Evolutionary conservation across 768 basidiomycete genomes (phyloP).

Genomic region (Sarcodon sp.): DNA sequence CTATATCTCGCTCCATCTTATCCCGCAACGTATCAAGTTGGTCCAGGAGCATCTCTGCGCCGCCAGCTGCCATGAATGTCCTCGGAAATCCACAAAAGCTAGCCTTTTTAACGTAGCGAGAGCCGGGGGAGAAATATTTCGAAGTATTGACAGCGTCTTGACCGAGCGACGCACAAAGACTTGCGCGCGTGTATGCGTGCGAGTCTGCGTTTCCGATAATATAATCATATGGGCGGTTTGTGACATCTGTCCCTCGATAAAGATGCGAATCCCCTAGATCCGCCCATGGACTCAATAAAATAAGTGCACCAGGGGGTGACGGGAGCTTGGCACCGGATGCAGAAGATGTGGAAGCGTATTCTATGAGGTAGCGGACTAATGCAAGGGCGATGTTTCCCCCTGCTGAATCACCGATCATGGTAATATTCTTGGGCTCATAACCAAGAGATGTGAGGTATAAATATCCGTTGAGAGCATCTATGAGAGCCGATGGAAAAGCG

Average conservation of each 20-base stretch:
- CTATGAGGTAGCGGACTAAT: constrained; percentile 46
- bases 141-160: constrained; percentile 30
- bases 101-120: constrained; percentile 21
- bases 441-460: constrained; percentile 52
- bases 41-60: constrained; percentile 46
- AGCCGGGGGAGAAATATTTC: constrained; percentile 49
- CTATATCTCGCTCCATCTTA: constrained; percentile 39
- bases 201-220: neutral
- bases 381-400: constrained; percentile 64
- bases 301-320: constrained; percentile 18
- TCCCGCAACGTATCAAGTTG: constrained; percentile 29
- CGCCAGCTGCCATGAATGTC: constrained; percentile 47
- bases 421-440: constrained; percentile 46
- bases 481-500: constrained; percentile 63
- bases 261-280: constrained; percentile 33
- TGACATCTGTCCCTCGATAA: neutral
- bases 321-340: constrained; percentile 25
- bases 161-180: constrained; percentile 37
- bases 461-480: constrained; percentile 69
- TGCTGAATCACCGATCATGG: constrained; percentile 65
- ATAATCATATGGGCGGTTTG: neutral
- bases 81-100: constrained; percentile 45
- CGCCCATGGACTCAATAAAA: constrained; percentile 45
- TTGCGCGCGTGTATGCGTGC: constrained; percentile 4
- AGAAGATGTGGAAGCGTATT: constrained; percentile 26